Conservation (phyloP, 257 asterid genomes). For the Jacaranda copaia region DNA sequence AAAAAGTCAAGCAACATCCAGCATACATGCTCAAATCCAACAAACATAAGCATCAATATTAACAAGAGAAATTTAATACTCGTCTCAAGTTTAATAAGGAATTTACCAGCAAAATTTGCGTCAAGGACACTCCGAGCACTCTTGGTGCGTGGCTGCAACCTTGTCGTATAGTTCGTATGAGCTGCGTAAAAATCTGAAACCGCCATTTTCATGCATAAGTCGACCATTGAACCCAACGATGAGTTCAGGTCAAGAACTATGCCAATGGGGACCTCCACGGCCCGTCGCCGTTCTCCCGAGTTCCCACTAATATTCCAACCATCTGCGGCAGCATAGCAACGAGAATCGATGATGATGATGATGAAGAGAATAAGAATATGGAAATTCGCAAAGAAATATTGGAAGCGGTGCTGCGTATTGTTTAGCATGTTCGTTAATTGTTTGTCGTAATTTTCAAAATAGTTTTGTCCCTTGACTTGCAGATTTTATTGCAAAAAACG, state of each 20-base stretch:
- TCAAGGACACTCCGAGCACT: constrained; percentile 45
- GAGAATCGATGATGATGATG: neutral
- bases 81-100: too few species aligned
- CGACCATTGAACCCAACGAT: constrained; percentile 55
- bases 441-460: neutral
- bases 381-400: neutral
- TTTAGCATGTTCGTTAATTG: constrained; percentile 8
- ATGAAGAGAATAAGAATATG: neutral
- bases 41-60: too few species aligned
- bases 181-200: constrained; percentile 50
- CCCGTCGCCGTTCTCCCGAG: neutral
- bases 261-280: constrained; percentile 46
- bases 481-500: neutral
- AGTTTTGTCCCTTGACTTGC: neutral
- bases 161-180: constrained; percentile 46
- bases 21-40: too few species aligned
- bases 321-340: neutral
- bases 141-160: constrained; percentile 45
- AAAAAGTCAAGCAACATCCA: too few species aligned
- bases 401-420: neutral
- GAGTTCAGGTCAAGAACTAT: constrained; percentile 54
- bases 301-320: neutral
- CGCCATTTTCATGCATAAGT: constrained; percentile 61
- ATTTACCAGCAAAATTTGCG: constrained; percentile 56
- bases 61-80: too few species aligned